phyloP scores from a whole-genome alignment of 805 yeast species.

The Candida sakaeoensis region DNA sequence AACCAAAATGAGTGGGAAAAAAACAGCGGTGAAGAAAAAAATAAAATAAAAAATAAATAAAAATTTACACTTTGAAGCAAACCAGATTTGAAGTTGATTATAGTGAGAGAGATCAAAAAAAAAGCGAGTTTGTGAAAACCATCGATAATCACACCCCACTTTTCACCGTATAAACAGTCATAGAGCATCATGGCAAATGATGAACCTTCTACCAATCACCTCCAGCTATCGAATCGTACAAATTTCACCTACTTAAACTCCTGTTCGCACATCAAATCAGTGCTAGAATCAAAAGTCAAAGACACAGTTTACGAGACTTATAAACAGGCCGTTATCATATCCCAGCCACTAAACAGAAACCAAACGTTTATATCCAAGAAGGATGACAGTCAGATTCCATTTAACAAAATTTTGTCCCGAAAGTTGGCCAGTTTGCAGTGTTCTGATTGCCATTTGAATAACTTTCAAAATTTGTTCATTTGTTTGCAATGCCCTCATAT shows the following conservation, averaged over 20 bases:
- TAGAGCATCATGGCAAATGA: constrained; percentile 2
- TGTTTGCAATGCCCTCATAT: constrained; percentile 77
- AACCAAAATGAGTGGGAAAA: not conserved
- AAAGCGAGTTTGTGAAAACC: no score
- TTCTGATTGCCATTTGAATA: constrained; percentile 42
- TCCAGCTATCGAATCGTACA: not conserved
- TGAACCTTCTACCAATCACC: not conserved
- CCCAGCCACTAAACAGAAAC: constrained; percentile 29
- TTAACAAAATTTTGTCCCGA: constrained; percentile 33
- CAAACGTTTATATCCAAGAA: constrained; percentile 27
- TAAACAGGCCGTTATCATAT: constrained; percentile 47
- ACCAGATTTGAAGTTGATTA: not conserved
- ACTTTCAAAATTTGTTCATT: constrained; percentile 47
- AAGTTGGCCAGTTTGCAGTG: constrained; percentile 48
- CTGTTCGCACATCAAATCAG: constrained; percentile 48
- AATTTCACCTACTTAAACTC: constrained; percentile 21
- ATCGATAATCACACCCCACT: no score
- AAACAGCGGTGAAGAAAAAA: not conserved
- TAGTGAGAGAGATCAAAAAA: not conserved
- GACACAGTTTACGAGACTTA: constrained; percentile 50
- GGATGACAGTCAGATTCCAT: constrained; percentile 37
- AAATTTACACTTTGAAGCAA: not conserved
- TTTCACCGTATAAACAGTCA: not conserved
- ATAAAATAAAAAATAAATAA: no score
- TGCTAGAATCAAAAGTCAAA: constrained; percentile 45